phyloP scores from a whole-genome alignment of 148 eudicot genomes.

The Fagopyrum esculentum region DNA sequence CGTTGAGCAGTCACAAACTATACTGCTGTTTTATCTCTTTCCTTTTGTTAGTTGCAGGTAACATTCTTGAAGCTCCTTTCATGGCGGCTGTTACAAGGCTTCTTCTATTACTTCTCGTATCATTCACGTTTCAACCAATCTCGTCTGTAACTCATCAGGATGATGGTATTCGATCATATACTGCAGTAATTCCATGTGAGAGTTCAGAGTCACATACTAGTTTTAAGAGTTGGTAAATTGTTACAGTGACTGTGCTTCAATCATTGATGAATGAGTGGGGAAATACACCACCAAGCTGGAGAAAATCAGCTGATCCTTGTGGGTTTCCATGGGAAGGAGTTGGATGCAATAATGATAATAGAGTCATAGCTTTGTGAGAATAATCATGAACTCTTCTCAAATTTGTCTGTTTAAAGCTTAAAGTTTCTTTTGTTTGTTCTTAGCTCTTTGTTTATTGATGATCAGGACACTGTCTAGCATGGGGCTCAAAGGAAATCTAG shows the following conservation, averaged over 20 bases:
- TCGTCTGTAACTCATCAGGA: constrained; percentile 45
- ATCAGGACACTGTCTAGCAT: constrained; percentile 67
- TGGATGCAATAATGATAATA: constrained; percentile 49
- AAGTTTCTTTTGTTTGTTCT: background rate
- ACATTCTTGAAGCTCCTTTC: background rate
- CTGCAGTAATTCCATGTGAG: background rate
- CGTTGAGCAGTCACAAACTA: no score
- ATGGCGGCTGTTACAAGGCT: constrained; percentile 1
- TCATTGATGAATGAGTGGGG: constrained; percentile 63
- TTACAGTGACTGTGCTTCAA: constrained; percentile 56
- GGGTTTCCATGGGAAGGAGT: constrained; percentile 75
- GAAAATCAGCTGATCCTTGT: constrained; percentile 71
- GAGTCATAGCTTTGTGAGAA: constrained; percentile 66
- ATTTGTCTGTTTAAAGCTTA: background rate
- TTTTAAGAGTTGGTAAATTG: background rate
- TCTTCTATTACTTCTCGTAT: background rate
- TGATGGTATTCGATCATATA: constrained; percentile 37
- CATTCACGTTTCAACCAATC: constrained; percentile 16
- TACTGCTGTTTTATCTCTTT: no score
- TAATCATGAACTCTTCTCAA: background rate
- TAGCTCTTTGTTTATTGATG: background rate
- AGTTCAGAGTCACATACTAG: background rate
- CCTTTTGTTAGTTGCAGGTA: background rate
- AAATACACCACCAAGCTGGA: constrained; percentile 79
- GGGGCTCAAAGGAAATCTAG: constrained; percentile 61